Conservation (phyloP, 371 early-diverging fungal genomes). For the Mortierella sp. region DNA sequence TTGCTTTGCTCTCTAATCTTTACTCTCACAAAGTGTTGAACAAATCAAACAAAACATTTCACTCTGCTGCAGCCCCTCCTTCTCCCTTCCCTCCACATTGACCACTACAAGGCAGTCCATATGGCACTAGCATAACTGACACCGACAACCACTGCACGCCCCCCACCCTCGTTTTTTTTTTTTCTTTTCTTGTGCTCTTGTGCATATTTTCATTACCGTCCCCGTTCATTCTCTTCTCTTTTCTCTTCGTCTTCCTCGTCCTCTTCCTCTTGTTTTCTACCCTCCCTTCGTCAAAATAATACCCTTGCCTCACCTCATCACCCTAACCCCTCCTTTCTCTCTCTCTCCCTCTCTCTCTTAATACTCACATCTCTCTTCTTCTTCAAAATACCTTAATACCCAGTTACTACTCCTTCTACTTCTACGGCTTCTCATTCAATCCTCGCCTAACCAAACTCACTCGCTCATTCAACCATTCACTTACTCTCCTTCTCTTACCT, state of each 20-base stretch:
- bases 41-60: not conserved
- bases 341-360: not conserved
- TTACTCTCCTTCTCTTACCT: not conserved
- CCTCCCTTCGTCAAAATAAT: not conserved
- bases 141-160: not conserved
- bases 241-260: not conserved
- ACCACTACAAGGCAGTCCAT: not conserved
- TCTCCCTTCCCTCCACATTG: not conserved
- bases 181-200: too few relatives aligned
- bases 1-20: too few relatives aligned
- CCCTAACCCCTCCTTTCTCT: not conserved
- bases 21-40: too few relatives aligned
- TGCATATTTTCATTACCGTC: too few relatives aligned
- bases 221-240: not conserved
- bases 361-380: not conserved
- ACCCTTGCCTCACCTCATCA: conserved; percentile 6
- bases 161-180: not conserved
- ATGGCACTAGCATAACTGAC: not conserved
- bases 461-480: not conserved
- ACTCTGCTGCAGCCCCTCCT: too few relatives aligned
- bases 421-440: not conserved
- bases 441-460: not conserved
- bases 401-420: not conserved
- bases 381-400: not conserved
- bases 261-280: too few relatives aligned